phyloP scores from a whole-genome alignment of 139 green algal species.

The Coelastrella sp. region DNA sequence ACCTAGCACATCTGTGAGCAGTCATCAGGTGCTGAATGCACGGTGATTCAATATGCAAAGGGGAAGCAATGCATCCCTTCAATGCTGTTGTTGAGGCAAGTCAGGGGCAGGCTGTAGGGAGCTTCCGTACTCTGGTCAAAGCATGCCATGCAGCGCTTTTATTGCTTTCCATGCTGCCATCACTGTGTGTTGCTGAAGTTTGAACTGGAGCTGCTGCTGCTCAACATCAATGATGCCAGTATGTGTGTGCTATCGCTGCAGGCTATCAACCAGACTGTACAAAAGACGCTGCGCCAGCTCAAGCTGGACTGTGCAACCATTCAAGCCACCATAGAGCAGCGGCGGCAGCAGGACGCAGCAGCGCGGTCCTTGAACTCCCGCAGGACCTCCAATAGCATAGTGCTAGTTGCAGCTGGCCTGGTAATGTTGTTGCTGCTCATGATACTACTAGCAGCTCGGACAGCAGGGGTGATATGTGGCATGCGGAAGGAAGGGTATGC shows the following conservation, averaged over 20 bases:
- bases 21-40: too few relatives aligned
- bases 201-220: neutral
- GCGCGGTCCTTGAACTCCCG: slow-evolving; percentile 13
- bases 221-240: neutral
- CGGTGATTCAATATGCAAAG: too few relatives aligned
- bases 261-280: slow-evolving; percentile 68
- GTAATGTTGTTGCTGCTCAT: slow-evolving; percentile 12
- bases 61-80: too few relatives aligned
- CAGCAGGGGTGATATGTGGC: slow-evolving; percentile 31
- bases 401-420: neutral
- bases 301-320: slow-evolving; percentile 71
- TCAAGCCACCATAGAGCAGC: slow-evolving; percentile 43
- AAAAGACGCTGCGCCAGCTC: slow-evolving; percentile 72
- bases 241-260: neutral
- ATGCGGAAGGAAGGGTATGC: neutral
- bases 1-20: too few relatives aligned
- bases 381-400: neutral
- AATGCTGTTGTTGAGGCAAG: too few relatives aligned
- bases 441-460: neutral
- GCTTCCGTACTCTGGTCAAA: too few relatives aligned
- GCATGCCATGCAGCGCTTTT: too few relatives aligned
- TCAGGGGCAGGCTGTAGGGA: too few relatives aligned
- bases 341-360: slow-evolving; percentile 19
- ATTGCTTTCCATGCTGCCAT: too few relatives aligned
- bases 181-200: neutral